Evolutionary conservation across 169 alveolate genomes (phyloP).

Genomic region (Cryptosporidium tyzzeri): DNA sequence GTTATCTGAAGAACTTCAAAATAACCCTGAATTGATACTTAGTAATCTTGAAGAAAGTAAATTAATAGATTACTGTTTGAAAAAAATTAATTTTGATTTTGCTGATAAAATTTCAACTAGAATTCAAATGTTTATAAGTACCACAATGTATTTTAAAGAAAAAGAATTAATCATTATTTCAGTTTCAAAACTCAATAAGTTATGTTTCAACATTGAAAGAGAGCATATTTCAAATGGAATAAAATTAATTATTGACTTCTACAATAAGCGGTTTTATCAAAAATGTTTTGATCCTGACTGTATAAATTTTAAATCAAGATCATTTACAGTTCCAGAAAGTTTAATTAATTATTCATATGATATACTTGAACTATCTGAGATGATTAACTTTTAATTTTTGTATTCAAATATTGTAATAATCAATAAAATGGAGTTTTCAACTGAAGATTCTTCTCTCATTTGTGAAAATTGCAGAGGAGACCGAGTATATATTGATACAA

Average conservation of each 20-base stretch:
- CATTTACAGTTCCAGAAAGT: slow-evolving; percentile 27
- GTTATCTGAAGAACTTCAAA: background rate
- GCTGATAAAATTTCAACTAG: background rate
- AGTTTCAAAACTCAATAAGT: slow-evolving; percentile 21
- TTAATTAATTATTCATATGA: slow-evolving; percentile 13
- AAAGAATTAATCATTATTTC: slow-evolving; percentile 11
- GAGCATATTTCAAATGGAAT: slow-evolving; percentile 77
- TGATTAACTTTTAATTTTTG: background rate
- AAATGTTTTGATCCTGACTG: slow-evolving; percentile 80
- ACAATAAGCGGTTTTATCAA: slow-evolving; percentile 63
- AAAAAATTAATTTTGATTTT: slow-evolving; percentile 31
- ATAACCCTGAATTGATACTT: background rate
- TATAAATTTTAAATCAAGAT: slow-evolving; percentile 33
- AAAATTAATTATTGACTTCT: slow-evolving; percentile 42
- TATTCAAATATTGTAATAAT: background rate
- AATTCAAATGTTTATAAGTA: slow-evolving; percentile 1
- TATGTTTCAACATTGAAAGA: slow-evolving; percentile 67
- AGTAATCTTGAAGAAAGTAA: background rate
- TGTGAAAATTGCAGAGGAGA: slow-evolving; percentile 71
- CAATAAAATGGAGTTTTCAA: background rate
- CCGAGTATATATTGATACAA: slow-evolving; percentile 39
- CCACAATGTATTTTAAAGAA: slow-evolving; percentile 24
- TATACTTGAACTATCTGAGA: slow-evolving; percentile 35
- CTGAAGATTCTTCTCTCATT: slow-evolving; percentile 13
- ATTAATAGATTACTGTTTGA: slow-evolving; percentile 14